A percentile compares a stretch with the other conserved stretches of the same genome.
These are phyloP conservation scores for Collybia nuda DNA, from an alignment of 768 basidiomycete species.

Conservation along the genomic window DNA sequence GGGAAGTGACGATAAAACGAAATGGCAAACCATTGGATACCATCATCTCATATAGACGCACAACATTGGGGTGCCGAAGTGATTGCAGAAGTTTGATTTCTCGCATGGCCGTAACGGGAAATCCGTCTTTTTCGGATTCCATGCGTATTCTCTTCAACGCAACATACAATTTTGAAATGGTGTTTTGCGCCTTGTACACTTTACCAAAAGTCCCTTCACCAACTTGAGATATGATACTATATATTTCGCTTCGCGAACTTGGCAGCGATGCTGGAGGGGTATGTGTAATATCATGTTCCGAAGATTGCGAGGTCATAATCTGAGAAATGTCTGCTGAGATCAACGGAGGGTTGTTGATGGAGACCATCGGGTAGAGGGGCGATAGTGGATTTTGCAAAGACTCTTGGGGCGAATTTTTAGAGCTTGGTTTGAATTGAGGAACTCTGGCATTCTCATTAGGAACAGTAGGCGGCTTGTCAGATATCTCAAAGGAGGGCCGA, in stretches of 20 bases:
- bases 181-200: constrained; percentile 92
- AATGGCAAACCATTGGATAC: constrained; percentile 80
- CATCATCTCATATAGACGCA: constrained; percentile 96
- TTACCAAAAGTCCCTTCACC: constrained; percentile 99
- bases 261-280: constrained; percentile 12
- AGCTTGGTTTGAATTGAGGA: neutral
- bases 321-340: neutral
- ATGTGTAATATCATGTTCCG: constrained; percentile 9
- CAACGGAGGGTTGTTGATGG: neutral
- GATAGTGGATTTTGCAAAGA: neutral
- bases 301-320: constrained; percentile 1
- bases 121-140: constrained; percentile 97
- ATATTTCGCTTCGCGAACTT: constrained; percentile 53
- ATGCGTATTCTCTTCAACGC: constrained; percentile 96
- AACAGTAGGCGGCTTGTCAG: neutral
- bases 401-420: neutral
- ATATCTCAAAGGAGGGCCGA: constrained; percentile 4
- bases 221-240: constrained; percentile 88
- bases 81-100: constrained; percentile 98
- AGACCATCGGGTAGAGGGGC: too few species aligned
- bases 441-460: neutral
- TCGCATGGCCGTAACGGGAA: constrained; percentile 98
- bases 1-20: neutral
- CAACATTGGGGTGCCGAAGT: constrained; percentile 85
- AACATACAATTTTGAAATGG: constrained; percentile 70